Evolutionary conservation across 1,284 basidiomycete species (phyloP).

Genomic region (Ceratobasidium sp.): DNA sequence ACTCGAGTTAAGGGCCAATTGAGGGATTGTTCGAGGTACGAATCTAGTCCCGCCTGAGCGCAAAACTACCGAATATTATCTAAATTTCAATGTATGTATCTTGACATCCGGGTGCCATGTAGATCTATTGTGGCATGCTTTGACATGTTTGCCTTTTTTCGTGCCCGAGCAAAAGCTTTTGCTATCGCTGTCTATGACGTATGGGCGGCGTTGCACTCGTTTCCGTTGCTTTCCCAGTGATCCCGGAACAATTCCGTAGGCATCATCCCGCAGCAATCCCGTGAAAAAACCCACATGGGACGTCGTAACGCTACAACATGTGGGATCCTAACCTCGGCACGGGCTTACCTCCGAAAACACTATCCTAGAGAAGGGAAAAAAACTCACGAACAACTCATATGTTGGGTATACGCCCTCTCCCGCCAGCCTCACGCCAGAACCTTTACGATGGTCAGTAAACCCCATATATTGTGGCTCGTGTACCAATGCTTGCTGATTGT

Average conservation of each 20-base stretch:
- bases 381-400: not conserved
- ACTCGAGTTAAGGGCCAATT: too few species aligned
- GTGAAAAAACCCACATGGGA: not conserved
- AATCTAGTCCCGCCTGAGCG: too few species aligned
- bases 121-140: constrained; percentile 4
- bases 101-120: too few species aligned
- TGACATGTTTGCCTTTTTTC: not conserved
- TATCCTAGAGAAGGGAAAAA: not conserved
- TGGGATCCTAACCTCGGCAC: not conserved
- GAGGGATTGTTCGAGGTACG: too few species aligned
- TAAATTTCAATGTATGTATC: too few species aligned
- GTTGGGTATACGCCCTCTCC: not conserved
- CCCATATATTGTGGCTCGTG: not conserved
- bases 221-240: not conserved
- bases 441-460: not conserved
- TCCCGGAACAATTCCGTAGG: not conserved
- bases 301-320: not conserved
- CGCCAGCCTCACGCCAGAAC: not conserved
- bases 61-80: too few species aligned
- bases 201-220: not conserved
- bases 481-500: not conserved
- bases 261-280: not conserved
- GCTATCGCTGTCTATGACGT: not conserved
- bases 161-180: not conserved
- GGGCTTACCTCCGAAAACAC: not conserved